Evolutionary conservation across 108 stramenopile species (phyloP).

Genomic region (Nitzschia sp.): DNA sequence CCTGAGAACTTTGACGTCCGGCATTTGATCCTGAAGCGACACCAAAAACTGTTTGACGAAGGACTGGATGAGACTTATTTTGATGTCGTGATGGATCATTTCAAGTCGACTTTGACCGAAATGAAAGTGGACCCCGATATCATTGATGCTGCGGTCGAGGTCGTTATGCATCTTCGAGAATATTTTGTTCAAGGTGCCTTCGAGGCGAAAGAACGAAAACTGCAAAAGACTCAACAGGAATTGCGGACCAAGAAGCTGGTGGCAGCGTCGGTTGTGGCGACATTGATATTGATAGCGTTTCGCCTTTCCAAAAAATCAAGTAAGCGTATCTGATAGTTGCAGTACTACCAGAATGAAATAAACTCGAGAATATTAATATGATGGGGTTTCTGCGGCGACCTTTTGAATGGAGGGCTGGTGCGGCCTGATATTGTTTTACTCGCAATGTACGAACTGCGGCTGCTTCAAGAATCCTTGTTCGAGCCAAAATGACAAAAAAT

Average conservation of each 20-base stretch:
- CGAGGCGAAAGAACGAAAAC: conserved; percentile 16
- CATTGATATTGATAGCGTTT: background rate
- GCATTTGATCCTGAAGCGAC: conserved; percentile 26
- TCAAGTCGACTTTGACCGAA: conserved; percentile 26
- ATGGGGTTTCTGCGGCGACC: too few relatives aligned
- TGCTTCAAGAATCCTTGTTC: background rate
- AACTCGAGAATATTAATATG: background rate
- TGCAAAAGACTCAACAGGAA: background rate
- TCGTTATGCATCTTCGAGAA: conserved; percentile 23
- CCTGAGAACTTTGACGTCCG: conserved; percentile 38
- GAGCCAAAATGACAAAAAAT: background rate
- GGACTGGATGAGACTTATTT: conserved; percentile 20
- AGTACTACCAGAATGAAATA: background rate
- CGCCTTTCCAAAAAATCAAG: background rate
- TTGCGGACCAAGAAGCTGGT: too few relatives aligned
- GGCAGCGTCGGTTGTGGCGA: background rate
- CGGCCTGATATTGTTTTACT: too few relatives aligned
- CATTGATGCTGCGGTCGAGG: conserved; percentile 26
- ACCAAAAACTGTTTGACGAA: conserved; percentile 31
- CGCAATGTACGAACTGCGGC: background rate
- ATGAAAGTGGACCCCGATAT: conserved; percentile 26
- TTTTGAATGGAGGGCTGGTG: too few relatives aligned
- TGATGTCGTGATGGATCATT: conserved; percentile 23
- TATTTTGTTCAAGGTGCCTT: conserved; percentile 34
- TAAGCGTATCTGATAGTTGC: background rate